These are phyloP conservation scores for Thielaviopsis ethacetica DNA, from an alignment of 2,329 filamentous ascomycete genomes.

Conservation along the genomic window DNA sequence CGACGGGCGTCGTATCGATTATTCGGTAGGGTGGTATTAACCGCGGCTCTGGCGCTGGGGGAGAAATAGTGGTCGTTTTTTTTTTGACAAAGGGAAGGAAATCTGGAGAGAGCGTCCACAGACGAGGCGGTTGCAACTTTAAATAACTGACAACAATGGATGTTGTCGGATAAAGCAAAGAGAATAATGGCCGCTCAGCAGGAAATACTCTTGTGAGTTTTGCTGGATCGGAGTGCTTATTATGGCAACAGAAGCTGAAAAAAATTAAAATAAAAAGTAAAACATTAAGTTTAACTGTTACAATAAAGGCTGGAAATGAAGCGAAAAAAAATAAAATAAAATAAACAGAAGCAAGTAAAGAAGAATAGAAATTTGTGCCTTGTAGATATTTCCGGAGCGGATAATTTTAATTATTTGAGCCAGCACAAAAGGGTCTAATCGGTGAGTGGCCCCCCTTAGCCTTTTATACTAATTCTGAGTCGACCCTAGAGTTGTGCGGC, in stretches of 20 bases:
- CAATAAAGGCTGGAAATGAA: neutral
- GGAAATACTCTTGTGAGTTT: neutral
- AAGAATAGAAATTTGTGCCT: neutral
- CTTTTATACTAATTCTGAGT: neutral
- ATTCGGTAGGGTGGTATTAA: neutral
- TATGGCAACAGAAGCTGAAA: neutral
- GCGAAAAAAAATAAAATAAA: neutral
- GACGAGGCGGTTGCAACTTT: neutral
- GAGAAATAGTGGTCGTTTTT: neutral
- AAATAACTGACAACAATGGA: neutral
- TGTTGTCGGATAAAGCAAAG: neutral
- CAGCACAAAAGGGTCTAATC: neutral
- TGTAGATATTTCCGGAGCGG: neutral
- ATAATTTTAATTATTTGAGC: neutral
- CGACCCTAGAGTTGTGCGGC: neutral
- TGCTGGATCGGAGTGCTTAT: neutral
- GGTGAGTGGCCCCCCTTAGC: neutral
- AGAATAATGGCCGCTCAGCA: neutral
- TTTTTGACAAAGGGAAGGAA: neutral
- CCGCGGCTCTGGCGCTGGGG: neutral
- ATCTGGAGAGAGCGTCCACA: neutral
- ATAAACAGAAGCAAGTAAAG: neutral
- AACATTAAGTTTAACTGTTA: neutral
- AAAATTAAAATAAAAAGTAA: neutral
- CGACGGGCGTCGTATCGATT: neutral